Evolutionary conservation across 2,329 filamentous ascomycete species (phyloP).

Genomic region (Cadophora gregata): DNA sequence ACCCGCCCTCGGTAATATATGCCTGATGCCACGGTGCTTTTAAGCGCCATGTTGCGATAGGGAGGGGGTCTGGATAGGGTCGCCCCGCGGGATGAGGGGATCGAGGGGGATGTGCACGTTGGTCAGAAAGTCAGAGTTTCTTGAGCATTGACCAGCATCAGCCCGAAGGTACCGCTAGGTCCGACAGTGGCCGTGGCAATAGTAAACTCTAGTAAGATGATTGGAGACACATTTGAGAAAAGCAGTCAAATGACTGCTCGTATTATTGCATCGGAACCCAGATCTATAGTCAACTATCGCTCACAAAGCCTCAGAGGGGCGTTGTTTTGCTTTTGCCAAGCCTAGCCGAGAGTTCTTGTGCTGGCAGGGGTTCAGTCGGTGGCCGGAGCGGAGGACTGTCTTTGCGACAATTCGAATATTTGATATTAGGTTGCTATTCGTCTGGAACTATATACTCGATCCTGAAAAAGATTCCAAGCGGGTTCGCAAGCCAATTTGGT

Average conservation of each 20-base stretch:
- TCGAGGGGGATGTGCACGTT: background rate
- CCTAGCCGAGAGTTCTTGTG: background rate
- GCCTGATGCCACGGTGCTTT: background rate
- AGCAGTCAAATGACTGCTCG: slow-evolving; percentile 6
- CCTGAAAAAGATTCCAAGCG: background rate
- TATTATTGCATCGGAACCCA: background rate
- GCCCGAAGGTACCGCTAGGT: background rate
- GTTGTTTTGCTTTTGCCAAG: background rate
- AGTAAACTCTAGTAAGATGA: background rate
- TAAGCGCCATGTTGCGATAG: slow-evolving; percentile 1
- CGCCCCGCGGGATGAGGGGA: background rate
- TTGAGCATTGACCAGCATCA: slow-evolving; percentile 3
- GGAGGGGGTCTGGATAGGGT: background rate
- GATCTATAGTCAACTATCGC: too few relatives aligned
- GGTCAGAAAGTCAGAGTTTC: slow-evolving; percentile 4
- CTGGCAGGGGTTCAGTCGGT: background rate
- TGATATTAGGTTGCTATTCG: background rate
- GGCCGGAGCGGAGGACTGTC: background rate
- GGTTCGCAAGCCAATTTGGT: background rate
- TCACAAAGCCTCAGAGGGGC: background rate
- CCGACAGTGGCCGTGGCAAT: background rate
- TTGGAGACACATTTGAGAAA: background rate
- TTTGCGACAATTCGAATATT: background rate
- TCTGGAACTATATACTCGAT: background rate
- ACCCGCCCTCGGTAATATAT: background rate